A percentile compares a stretch with the other conserved stretches of the same genome.
These are phyloP conservation scores for Beauveria bassiana DNA, from an alignment of 2,329 filamentous ascomycete genomes.

Conservation along the genomic window DNA sequence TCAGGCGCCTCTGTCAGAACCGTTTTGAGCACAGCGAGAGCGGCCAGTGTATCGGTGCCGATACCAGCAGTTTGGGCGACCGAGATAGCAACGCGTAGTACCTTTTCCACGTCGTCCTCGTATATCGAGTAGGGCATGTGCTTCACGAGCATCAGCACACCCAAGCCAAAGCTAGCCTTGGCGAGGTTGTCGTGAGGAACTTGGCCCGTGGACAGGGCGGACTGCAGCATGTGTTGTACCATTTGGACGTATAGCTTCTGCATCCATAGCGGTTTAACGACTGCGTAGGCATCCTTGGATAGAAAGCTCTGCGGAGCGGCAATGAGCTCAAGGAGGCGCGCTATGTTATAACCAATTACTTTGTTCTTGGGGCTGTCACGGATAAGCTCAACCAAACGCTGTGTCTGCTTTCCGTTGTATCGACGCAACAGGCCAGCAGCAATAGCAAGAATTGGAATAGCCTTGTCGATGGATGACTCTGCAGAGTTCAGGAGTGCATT, in stretches of 20 bases:
- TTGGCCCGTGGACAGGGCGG: constrained; percentile 24
- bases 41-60: constrained; percentile 37
- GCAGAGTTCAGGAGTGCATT: constrained; percentile 13
- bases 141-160: constrained; percentile 40
- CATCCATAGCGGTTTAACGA: constrained; percentile 37
- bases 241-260: constrained; percentile 43
- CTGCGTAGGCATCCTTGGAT: constrained; percentile 33
- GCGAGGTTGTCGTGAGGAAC: constrained; percentile 18
- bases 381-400: constrained; percentile 27
- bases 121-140: constrained; percentile 45
- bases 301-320: constrained; percentile 33
- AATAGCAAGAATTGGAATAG: constrained; percentile 28
- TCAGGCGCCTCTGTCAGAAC: constrained; percentile 39
- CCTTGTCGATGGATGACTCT: constrained; percentile 17
- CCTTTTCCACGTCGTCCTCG: constrained; percentile 38
- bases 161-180: constrained; percentile 37
- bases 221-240: constrained; percentile 35
- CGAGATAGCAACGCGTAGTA: constrained; percentile 43
- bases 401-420: constrained; percentile 28
- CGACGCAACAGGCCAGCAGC: constrained; percentile 31
- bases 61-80: constrained; percentile 34
- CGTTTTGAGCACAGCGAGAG: constrained; percentile 40
- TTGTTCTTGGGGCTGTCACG: constrained; percentile 26
- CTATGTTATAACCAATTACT: constrained; percentile 31
- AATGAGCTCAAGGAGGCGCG: constrained; percentile 34